These are phyloP conservation scores for Pinus tabuliformis DNA, from an alignment of 75 land plant species.

Conservation along the genomic window DNA sequence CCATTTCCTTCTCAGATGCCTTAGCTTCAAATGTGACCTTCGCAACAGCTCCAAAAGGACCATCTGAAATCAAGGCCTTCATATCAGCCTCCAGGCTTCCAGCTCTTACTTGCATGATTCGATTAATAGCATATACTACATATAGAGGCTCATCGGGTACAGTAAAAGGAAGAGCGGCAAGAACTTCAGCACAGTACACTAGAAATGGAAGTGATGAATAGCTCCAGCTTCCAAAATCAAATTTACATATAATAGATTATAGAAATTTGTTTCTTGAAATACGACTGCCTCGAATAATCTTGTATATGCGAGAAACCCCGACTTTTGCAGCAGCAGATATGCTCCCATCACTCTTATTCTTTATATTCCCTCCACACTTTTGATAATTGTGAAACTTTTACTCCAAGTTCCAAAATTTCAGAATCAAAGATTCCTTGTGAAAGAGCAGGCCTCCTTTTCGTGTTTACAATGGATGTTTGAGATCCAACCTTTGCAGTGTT, in stretches of 20 bases:
- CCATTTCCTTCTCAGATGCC: slow-evolving; percentile 22
- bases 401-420: no score
- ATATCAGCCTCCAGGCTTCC: slow-evolving; percentile 80
- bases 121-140: slow-evolving; percentile 83
- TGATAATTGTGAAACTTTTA: no score
- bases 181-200: slow-evolving; percentile 91
- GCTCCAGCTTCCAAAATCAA: slow-evolving; percentile 64
- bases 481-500: no score
- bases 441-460: no score
- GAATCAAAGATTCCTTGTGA: no score
- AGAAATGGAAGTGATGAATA: slow-evolving; percentile 60
- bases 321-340: slow-evolving; percentile 60
- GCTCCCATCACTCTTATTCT: slow-evolving; percentile 39
- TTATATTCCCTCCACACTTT: slow-evolving; percentile 12
- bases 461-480: no score
- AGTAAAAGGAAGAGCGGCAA: slow-evolving; percentile 86
- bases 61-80: slow-evolving; percentile 56
- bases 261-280: slow-evolving; percentile 89
- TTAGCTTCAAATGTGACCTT: slow-evolving; percentile 39
- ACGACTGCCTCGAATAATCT: slow-evolving; percentile 82
- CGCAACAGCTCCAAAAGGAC: slow-evolving; percentile 28
- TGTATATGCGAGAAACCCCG: slow-evolving; percentile 93
- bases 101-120: slow-evolving; percentile 90
- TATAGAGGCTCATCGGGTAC: slow-evolving; percentile 95
- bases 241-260: slow-evolving; percentile 86